Percentiles rank a stretch among this genome's conserved stretches.
phyloP scores from a whole-genome alignment of 495 filamentous ascomycete genomes.

The Lasiosphaeris hirsuta region DNA sequence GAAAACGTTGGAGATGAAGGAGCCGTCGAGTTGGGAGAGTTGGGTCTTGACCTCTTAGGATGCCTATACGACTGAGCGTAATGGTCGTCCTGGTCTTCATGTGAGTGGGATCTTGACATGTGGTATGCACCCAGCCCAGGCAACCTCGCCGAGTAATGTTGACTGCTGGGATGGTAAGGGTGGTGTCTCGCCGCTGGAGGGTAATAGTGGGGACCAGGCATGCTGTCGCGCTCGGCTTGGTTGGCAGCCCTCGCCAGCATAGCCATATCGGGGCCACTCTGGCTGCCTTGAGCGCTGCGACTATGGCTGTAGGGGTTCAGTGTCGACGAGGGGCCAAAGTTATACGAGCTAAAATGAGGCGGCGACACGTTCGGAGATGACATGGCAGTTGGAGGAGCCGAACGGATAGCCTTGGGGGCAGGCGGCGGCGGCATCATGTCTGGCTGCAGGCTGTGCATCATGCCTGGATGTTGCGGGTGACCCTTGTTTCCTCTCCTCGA shows the following conservation, averaged over 20 bases:
- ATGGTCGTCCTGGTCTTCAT: conserved; percentile 76
- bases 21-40: conserved; percentile 90
- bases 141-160: conserved; percentile 55
- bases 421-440: conserved; percentile 79
- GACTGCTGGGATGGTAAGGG: conserved; percentile 57
- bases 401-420: conserved; percentile 60
- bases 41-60: conserved; percentile 83
- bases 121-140: conserved; percentile 82
- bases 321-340: conserved; percentile 52
- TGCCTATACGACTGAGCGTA: conserved; percentile 60
- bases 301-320: conserved; percentile 66
- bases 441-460: conserved; percentile 42
- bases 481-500: conserved; percentile 90
- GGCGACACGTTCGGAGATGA: conserved; percentile 95
- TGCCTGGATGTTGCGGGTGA: conserved; percentile 38
- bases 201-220: conserved; percentile 49
- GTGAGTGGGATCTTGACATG: conserved; percentile 89
- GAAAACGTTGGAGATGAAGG: conserved; percentile 98
- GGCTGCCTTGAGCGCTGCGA: conserved; percentile 42
- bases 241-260: conserved; percentile 89
- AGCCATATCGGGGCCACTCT: conserved; percentile 70
- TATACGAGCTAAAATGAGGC: conserved; percentile 79
- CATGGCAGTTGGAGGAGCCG: conserved; percentile 84
- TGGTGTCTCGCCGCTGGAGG: conserved; percentile 43
- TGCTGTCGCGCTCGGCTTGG: conserved; percentile 74